Evolutionary conservation across 768 basidiomycete genomes (phyloP).

Genomic region (Lactarius sp.): DNA sequence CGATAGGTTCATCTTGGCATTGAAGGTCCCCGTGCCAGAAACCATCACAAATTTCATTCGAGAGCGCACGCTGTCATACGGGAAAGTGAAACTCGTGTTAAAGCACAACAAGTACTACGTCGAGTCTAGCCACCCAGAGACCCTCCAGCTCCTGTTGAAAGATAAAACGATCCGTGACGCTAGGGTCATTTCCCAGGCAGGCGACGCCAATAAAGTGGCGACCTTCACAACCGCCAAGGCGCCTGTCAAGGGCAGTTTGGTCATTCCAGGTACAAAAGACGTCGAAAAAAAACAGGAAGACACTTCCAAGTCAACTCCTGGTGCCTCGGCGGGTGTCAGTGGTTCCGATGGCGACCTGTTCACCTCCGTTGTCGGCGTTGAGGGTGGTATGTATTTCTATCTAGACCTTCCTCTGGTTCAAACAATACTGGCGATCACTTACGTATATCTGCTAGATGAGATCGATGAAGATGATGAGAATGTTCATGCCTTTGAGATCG

Average conservation of each 20-base stretch:
- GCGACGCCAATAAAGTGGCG: constrained; percentile 69
- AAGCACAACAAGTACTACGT: constrained; percentile 98
- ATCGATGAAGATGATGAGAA: constrained; percentile 97
- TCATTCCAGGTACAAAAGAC: constrained; percentile 83
- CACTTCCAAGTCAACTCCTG: constrained; percentile 34
- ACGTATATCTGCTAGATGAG: constrained; percentile 58
- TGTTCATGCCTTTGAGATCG: constrained; percentile 95
- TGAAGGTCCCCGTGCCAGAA: constrained; percentile 87
- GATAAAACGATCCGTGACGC: constrained; percentile 83
- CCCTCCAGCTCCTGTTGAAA: constrained; percentile 80
- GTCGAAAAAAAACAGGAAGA: constrained; percentile 68
- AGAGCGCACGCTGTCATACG: constrained; percentile 91
- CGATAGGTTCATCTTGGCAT: constrained; percentile 7
- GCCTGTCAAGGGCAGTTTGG: constrained; percentile 73
- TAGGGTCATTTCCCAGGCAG: constrained; percentile 65
- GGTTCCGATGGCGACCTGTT: constrained; percentile 74
- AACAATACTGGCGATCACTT: constrained; percentile 1
- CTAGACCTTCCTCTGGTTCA: neutral
- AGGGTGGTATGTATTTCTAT: constrained; percentile 53
- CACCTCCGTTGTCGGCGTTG: constrained; percentile 94
- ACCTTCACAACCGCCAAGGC: constrained; percentile 79
- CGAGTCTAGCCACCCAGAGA: constrained; percentile 93
- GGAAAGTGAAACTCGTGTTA: constrained; percentile 96
- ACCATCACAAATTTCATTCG: constrained; percentile 82
- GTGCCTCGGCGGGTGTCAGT: constrained; percentile 27